Evolutionary conservation across 495 filamentous ascomycete genomes (phyloP).

Genomic region (Daldinia childiae): DNA sequence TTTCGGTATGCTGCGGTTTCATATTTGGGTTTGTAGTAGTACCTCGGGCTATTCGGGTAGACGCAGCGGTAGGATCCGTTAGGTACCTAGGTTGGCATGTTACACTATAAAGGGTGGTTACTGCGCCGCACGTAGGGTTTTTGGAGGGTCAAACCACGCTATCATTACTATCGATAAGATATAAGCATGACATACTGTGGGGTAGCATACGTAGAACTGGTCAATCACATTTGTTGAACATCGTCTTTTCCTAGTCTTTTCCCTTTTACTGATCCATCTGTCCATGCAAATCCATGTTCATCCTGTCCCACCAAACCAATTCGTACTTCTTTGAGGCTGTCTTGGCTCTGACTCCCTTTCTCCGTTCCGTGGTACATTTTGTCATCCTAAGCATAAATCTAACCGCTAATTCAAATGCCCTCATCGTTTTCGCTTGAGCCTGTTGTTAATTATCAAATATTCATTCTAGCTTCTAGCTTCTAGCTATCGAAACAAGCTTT

Average conservation of each 20-base stretch:
- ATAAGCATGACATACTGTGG: constrained; percentile 12
- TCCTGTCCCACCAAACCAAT: constrained; percentile 34
- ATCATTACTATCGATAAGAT: constrained; percentile 31
- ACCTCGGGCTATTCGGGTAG: background rate
- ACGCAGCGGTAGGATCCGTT: background rate
- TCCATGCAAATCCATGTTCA: constrained; percentile 1
- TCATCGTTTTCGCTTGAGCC: background rate
- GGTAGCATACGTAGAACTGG: background rate
- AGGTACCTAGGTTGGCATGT: background rate
- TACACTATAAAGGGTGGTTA: background rate
- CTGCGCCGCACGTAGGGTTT: constrained; percentile 1
- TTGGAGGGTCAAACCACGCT: background rate
- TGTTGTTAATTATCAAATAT: background rate
- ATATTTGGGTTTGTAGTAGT: background rate
- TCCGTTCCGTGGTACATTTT: background rate
- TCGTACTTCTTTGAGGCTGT: constrained; percentile 11
- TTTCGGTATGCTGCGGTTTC: background rate
- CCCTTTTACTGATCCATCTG: background rate
- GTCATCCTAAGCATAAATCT: background rate
- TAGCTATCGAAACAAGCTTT: background rate
- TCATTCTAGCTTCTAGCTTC: background rate
- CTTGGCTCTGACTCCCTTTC: constrained; percentile 10
- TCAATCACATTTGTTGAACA: constrained; percentile 20
- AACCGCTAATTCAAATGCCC: constrained; percentile 20
- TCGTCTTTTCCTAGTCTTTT: background rate